Conservation (phyloP, 2,329 filamentous ascomycete species). For the Fusarium sterilihyphosum region DNA sequence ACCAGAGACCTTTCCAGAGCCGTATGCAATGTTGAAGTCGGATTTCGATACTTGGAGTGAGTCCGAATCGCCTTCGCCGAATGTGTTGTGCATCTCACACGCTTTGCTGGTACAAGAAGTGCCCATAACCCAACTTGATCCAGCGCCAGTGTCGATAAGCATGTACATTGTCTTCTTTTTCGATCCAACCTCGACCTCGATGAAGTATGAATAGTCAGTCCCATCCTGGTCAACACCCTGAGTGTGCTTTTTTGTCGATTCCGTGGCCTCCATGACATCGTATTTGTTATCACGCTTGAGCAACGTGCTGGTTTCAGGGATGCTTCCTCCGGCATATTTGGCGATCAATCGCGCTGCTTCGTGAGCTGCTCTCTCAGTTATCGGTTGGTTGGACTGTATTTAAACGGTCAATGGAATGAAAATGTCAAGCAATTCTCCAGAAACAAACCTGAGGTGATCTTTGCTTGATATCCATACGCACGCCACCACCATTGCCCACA, state of each 20-base stretch:
- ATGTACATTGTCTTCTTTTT: constrained; percentile 64
- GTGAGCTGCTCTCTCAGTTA: constrained; percentile 50
- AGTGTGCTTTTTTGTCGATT: constrained; percentile 58
- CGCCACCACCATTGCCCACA: constrained; percentile 28
- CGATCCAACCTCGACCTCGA: constrained; percentile 66
- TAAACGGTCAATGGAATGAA: constrained; percentile 18
- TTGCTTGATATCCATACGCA: constrained; percentile 56
- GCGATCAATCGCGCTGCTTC: constrained; percentile 51
- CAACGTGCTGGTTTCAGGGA: constrained; percentile 23
- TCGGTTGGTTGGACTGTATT: constrained; percentile 47
- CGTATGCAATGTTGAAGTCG: constrained; percentile 76
- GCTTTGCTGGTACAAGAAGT: constrained; percentile 71
- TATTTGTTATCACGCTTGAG: constrained; percentile 58
- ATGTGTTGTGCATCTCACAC: constrained; percentile 76
- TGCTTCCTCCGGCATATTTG: constrained; percentile 50
- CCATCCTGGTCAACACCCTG: constrained; percentile 71
- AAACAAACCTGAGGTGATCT: constrained; percentile 48
- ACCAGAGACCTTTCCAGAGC: constrained; percentile 78
- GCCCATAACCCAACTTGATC: constrained; percentile 87
- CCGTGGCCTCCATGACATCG: constrained; percentile 56
- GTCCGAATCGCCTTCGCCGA: constrained; percentile 72
- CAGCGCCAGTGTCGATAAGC: constrained; percentile 73
- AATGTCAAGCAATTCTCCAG: neutral
- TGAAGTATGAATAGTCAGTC: constrained; percentile 73
- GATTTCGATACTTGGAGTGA: constrained; percentile 65